Percentiles rank a stretch among this genome's conserved stretches.
These are phyloP conservation scores for Cutaneotrichosporon dermatis DNA, from an alignment of 1,284 basidiomycete genomes.

Conservation along the genomic window DNA sequence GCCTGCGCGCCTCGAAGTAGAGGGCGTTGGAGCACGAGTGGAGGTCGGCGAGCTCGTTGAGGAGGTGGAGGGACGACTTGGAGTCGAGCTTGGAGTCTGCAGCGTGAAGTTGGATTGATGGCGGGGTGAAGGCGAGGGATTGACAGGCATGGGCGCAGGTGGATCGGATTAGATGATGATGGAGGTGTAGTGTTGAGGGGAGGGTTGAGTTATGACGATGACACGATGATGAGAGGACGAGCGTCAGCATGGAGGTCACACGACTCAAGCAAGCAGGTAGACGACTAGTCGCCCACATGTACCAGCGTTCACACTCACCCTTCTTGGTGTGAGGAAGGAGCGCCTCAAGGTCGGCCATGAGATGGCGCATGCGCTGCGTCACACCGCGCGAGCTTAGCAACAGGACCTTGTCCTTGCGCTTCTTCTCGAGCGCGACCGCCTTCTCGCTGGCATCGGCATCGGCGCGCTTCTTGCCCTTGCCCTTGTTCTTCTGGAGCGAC, in stretches of 20 bases:
- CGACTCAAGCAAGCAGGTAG: neutral
- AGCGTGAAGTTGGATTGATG: no score
- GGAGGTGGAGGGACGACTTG: slow-evolving; percentile 86
- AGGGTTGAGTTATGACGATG: neutral
- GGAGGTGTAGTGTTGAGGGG: neutral
- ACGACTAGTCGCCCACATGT: no score
- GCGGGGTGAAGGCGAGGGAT: slow-evolving; percentile 4
- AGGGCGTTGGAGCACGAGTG: slow-evolving; percentile 97
- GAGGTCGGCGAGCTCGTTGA: slow-evolving; percentile 95
- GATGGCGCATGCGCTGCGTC: slow-evolving; percentile 92
- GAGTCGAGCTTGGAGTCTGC: slow-evolving; percentile 94
- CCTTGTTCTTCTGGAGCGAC: slow-evolving; percentile 19
- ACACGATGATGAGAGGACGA: neutral
- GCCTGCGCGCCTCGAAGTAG: slow-evolving; percentile 93
- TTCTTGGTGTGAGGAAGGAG: slow-evolving; percentile 95
- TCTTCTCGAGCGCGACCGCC: slow-evolving; percentile 26
- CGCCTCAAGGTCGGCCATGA: slow-evolving; percentile 90
- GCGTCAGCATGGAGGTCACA: neutral
- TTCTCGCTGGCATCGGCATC: slow-evolving; percentile 9
- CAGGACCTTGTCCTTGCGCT: slow-evolving; percentile 65
- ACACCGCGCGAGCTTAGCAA: slow-evolving; percentile 90
- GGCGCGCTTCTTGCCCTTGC: slow-evolving; percentile 23
- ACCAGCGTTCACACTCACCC: slow-evolving; percentile 55
- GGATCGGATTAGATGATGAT: neutral
- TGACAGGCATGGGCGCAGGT: no score